Base-by-base conservation (phyloP, 306 rosid genomes). In the Mimosa bimucronata region DNA sequence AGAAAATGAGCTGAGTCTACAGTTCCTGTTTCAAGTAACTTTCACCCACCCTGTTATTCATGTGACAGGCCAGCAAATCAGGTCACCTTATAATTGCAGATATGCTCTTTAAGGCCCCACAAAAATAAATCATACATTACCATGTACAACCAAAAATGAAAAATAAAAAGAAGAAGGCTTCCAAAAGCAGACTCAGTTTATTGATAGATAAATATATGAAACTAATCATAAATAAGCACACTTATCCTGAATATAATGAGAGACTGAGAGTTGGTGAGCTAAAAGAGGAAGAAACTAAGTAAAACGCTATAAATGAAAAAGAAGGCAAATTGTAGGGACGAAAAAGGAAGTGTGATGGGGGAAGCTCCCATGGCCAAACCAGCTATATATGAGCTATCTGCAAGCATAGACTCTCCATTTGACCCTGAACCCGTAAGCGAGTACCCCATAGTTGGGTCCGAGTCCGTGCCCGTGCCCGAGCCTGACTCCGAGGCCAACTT, bases 291-390 rank as follows among this genome's bases (percentile, higher is more conserved):
- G 45, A 89, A 18, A 58, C 82, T 21, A 38, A 80, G 52, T 7
- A 76, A 79, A 62, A 88, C 25, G 73, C 71, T 14, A 80, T 5
- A 13, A 41, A 28, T 41, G 78, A 38, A 60, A 34, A 68, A 2
- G 41, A 85, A 61, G 46, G 74, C 74, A 23, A n/a, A 23, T 23
- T 23, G 53, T 69, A 42, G 52, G 6, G 72, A 57, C 5, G 83
- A 80, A 11, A 78, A 66, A 46, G 85, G 31, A 38, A 76, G 19
- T 55, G 82, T 73, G 30, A 65, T 86, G 8, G 89, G 73, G 12
- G 98, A 85, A 55, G 88, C 92, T 68, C 98, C 98, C 98, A 94
- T 91, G n/a, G 98, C 98, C 57, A 94, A 83, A 77, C 98, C 98
- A 81, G 97, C 97, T 81, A 94, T 71, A 89, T 94, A 92, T 76